phyloP scores from a whole-genome alignment of 169 alveolate genomes.

The Fabrea salina region DNA sequence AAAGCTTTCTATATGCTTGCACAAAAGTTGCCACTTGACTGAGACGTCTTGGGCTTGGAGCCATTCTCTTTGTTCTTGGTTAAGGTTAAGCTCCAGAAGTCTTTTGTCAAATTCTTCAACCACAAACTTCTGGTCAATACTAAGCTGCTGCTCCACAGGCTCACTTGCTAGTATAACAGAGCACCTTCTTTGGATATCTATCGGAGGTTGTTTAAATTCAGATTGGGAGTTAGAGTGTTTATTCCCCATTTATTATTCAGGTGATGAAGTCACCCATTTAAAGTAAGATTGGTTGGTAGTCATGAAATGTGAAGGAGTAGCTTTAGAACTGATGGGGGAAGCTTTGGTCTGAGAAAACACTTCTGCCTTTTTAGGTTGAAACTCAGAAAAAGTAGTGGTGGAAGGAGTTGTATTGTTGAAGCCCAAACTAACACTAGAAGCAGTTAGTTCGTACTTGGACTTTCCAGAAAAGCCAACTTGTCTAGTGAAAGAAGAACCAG shows the following conservation, averaged over 20 bases:
- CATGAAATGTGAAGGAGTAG: no score
- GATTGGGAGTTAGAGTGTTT: not conserved
- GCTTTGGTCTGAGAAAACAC: not conserved
- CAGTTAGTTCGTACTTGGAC: not conserved
- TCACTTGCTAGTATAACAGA: not conserved
- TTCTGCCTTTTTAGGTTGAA: not conserved
- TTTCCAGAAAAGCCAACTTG: not conserved
- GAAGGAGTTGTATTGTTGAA: not conserved
- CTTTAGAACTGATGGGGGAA: no score
- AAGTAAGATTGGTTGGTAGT: not conserved
- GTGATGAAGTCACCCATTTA: not conserved
- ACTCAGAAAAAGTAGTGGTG: not conserved
- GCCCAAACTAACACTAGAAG: not conserved
- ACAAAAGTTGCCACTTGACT: conserved; percentile 24
- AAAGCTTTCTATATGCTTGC: not conserved
- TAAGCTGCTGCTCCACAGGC: not conserved
- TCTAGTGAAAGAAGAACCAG: not conserved
- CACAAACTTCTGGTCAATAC: not conserved
- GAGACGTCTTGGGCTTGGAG: not conserved
- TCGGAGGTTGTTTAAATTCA: not conserved
- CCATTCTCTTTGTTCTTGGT: not conserved
- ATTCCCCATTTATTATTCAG: conserved; percentile 9
- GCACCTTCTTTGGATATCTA: not conserved
- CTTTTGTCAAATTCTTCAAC: not conserved
- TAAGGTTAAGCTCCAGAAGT: not conserved